Conservation (phyloP, 257 asterid genomes). For the Capsicum baccatum region DNA sequence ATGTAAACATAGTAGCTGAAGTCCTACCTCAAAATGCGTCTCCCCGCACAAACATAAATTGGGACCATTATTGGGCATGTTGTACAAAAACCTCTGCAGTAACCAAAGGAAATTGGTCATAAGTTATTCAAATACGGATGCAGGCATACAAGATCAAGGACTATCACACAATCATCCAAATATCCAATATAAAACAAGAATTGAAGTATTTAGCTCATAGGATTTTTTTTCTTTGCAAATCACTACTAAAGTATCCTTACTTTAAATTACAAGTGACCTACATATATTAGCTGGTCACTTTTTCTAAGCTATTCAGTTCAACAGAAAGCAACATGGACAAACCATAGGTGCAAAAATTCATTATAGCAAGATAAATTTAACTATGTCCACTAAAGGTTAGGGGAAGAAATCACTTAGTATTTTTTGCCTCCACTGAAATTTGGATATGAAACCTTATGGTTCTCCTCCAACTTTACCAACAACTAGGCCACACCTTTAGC, state of each 20-base stretch:
- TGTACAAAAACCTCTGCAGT: constrained; percentile 86
- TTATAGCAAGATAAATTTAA: background rate
- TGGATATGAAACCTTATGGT: background rate
- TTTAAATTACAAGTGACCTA: constrained; percentile 12
- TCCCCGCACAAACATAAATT: constrained; percentile 82
- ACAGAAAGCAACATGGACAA: background rate
- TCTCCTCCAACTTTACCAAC: background rate
- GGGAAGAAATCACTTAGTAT: background rate
- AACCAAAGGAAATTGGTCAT: constrained; percentile 44
- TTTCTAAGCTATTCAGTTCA: background rate
- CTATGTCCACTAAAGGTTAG: background rate
- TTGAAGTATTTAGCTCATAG: background rate
- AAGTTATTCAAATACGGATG: background rate
- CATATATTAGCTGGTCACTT: background rate
- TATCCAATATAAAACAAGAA: background rate
- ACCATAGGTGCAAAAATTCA: constrained; percentile 14
- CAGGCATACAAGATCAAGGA: constrained; percentile 7
- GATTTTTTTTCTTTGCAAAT: background rate
- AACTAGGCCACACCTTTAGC: background rate
- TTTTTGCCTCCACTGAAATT: background rate
- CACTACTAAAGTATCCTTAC: background rate
- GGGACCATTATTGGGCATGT: constrained; percentile 94
- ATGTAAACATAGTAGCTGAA: constrained; percentile 20
- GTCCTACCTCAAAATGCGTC: constrained; percentile 84
- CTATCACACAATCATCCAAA: constrained; percentile 1